Evolutionary conservation across 2,329 filamentous ascomycete genomes (phyloP).

Genomic region (Botryosphaeria dothidea): DNA sequence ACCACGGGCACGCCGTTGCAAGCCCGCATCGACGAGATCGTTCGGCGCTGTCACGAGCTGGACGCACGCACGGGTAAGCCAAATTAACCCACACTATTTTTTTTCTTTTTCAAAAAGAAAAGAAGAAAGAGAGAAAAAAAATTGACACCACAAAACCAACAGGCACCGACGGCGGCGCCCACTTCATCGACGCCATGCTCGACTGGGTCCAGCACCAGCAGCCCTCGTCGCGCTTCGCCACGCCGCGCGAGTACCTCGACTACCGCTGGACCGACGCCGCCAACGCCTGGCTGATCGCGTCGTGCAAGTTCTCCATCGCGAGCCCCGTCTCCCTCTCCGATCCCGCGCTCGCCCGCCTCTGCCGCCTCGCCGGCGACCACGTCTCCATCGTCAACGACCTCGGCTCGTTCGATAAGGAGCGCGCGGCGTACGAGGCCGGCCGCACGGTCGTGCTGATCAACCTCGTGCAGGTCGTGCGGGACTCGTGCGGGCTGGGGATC

Average conservation of each 20-base stretch:
- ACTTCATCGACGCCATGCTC: not conserved
- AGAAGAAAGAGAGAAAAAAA: too few species aligned
- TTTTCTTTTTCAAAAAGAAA: too few species aligned
- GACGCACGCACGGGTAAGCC: not conserved
- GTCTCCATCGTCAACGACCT: slow-evolving; percentile 4
- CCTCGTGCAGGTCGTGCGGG: not conserved
- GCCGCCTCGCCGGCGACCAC: not conserved
- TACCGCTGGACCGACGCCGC: slow-evolving; percentile 4
- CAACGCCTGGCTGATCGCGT: not conserved
- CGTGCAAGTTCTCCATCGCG: not conserved
- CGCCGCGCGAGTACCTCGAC: slow-evolving; percentile 3
- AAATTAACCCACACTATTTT: too few species aligned
- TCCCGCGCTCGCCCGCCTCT: not conserved
- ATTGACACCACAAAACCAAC: too few species aligned
- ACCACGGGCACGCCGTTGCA: not conserved
- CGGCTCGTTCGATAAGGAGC: slow-evolving; percentile 1
- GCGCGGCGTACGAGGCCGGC: not conserved
- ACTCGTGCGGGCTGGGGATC: not conserved
- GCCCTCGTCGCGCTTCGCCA: not conserved
- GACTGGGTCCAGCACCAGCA: not conserved
- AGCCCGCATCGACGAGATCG: not conserved
- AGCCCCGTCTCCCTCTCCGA: not conserved
- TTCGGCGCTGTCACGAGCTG: not conserved
- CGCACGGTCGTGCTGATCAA: not conserved
- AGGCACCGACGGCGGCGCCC: not conserved